Base-by-base conservation (phyloP, 352 stramenopile genomes). In the Thraustotheca clavata region DNA sequence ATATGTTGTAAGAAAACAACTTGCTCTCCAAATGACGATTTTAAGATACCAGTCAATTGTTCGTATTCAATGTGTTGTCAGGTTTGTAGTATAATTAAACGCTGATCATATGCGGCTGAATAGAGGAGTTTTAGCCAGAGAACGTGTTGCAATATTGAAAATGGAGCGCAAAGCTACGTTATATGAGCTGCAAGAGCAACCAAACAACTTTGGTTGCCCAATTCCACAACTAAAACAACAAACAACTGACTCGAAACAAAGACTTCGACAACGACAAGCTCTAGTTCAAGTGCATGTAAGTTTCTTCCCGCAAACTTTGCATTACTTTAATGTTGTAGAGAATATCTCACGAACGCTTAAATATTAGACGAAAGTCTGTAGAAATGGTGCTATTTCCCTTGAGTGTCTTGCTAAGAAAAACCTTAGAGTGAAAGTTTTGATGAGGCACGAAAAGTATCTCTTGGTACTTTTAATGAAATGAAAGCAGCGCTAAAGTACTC, bases 11-110 rank as follows among this genome's bases (percentile, higher is more conserved):
- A 40, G 57, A 2, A 55, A 55, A 43, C 38, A 43, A 36, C 36
- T 55, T 4, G 57, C 57, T 11, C 35, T 27, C 8, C 4, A 24
- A 11, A 16, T 65, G 14, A 18, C 35, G n/a, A 20, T 22, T 20
- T 22, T 65, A 16, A 31, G 39, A 11, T 27, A 39, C 18, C 29
- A 27, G 12, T 55, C 57, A 0, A 43, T 35, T 0, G 33, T 54
- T 20, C 46, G 47, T 4, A 65, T 65, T 16, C 57, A 65, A 35
- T 39, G 31, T 14, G 14, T 65, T 26, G 57, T 65, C 16, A 40
- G 57, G 57, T 65, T 27, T n/a, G 57, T 14, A 52, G 43, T 31
- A 31, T 26, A n/a, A n/a, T n/a, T n/a, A n/a, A n/a, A n/a, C n/a
- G n/a, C n/a, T n/a, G n/a, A n/a, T n/a, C 7, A 18, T 24, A 2